Conservation (phyloP, 2,329 filamentous ascomycete species). For the Trichoderma cornu-damae region DNA sequence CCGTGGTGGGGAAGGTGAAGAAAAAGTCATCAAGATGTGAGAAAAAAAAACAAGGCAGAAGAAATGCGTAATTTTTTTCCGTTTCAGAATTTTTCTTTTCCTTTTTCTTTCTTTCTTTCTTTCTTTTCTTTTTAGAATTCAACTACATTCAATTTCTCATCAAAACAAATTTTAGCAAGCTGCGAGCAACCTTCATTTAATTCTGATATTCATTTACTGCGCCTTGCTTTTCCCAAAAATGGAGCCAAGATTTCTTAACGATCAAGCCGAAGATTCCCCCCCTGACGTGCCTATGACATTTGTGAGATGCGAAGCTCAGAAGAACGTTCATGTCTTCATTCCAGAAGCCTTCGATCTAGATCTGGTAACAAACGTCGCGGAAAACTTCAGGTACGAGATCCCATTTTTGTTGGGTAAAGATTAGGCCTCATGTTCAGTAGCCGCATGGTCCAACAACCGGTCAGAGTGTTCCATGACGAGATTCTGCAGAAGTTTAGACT, state of each 20-base stretch:
- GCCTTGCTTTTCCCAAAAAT: neutral
- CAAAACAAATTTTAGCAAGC: no score
- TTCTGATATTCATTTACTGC: neutral
- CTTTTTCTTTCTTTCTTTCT: no score
- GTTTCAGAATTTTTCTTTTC: no score
- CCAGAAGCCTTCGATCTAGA: constrained; percentile 22
- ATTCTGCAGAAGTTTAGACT: constrained; percentile 26
- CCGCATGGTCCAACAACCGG: constrained; percentile 25
- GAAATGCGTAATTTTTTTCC: no score
- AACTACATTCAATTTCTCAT: no score
- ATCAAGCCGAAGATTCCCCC: neutral
- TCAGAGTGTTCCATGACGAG: constrained; percentile 26
- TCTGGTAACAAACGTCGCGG: constrained; percentile 23
- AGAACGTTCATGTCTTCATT: constrained; percentile 28
- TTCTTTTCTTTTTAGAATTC: no score
- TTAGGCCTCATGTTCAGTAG: constrained; percentile 17
- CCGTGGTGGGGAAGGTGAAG: neutral
- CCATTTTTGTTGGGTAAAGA: neutral
- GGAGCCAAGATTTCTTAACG: constrained; percentile 15
- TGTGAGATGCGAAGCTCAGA: constrained; percentile 23
- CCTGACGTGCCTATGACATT: constrained; percentile 24
- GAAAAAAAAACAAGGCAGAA: no score
- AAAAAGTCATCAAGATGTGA: neutral
- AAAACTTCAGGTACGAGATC: constrained; percentile 27
- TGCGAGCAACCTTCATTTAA: neutral